Base-by-base conservation (phyloP, 2,329 filamentous ascomycete species). In the Penicillium corylophilum region DNA sequence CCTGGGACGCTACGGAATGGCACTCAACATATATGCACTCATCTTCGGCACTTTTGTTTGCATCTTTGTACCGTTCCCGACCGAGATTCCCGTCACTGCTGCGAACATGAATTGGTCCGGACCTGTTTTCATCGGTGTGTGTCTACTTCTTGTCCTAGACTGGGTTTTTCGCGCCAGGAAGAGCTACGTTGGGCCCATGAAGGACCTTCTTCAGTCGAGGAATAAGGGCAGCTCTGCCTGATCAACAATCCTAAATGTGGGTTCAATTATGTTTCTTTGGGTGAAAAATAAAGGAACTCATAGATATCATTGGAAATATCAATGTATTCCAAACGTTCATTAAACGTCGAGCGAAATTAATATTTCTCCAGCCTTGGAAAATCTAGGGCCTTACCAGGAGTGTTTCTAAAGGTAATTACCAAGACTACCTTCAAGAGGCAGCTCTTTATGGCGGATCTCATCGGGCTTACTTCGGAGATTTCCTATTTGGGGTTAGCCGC, bases 51-150 rank as follows among this genome's bases (percentile, higher is more conserved):
- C 58, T 15, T 67, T 64, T 42, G 55, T 70, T 6, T 64, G 64
- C 26, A 57, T 71, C 22, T 68, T 65, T 59, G 46, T 71, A 15
- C 66, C 65, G 5, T 74, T 73, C 46, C 71, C 71, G 0, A 62
- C 65, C 0, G 51, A 60, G 2, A 43, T 72, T 1, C 71, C 71
- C 1, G 69, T 73, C 18, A 67, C 62, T 0, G 65, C 61, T 2
- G 52, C 57, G 33, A 72, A 72, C 44, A 74, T 74, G 71, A 74
- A 74, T 44, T 74, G 72, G 47, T 63, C 69, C 0, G 58, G 65
- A 0, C 70, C 71, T 1, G 67, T 73, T 10, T 71, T 71, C 44
- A 7, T 51, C n/a, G 49, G 44, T 7, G 38, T 56, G 5, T 50
- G 44, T 33, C 39, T 56, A 29, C 45, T 56, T 31, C 44, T 56